Evolutionary conservation across 176 grass and related monocot genomes (phyloP).

Genomic region (Lolium perenne): DNA sequence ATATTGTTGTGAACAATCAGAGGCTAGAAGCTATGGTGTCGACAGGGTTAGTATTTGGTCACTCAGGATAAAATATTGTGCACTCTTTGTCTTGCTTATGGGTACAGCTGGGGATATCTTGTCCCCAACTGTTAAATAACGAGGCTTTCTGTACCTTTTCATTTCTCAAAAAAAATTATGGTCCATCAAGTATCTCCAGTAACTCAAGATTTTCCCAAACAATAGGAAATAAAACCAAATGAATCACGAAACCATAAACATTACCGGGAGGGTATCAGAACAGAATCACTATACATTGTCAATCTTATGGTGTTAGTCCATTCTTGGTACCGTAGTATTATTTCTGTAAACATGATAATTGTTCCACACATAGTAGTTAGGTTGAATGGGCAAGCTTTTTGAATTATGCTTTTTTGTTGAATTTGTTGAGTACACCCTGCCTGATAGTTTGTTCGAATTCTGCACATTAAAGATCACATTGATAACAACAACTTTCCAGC

Average conservation of each 20-base stretch:
- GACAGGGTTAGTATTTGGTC: background rate
- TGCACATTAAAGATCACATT: background rate
- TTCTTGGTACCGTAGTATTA: background rate
- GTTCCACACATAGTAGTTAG: background rate
- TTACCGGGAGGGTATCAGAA: conserved; percentile 6
- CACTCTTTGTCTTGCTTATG: background rate
- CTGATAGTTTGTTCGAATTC: background rate
- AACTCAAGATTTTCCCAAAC: background rate
- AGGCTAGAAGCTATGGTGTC: background rate
- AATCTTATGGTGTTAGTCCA: background rate
- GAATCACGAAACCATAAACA: background rate
- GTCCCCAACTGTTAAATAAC: background rate
- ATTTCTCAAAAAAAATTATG: background rate
- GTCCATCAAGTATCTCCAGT: background rate
- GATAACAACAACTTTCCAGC: background rate
- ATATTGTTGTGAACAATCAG: background rate
- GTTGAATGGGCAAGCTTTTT: background rate
- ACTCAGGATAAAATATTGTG: background rate
- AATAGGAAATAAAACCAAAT: background rate
- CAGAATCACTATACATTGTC: background rate
- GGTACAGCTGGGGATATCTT: background rate
- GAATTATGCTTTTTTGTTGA: background rate
- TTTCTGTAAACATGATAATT: background rate
- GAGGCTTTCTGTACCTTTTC: too few species aligned
- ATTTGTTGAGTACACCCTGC: background rate